phyloP scores from a whole-genome alignment of 345 rosid species.

The Acer negundo region DNA sequence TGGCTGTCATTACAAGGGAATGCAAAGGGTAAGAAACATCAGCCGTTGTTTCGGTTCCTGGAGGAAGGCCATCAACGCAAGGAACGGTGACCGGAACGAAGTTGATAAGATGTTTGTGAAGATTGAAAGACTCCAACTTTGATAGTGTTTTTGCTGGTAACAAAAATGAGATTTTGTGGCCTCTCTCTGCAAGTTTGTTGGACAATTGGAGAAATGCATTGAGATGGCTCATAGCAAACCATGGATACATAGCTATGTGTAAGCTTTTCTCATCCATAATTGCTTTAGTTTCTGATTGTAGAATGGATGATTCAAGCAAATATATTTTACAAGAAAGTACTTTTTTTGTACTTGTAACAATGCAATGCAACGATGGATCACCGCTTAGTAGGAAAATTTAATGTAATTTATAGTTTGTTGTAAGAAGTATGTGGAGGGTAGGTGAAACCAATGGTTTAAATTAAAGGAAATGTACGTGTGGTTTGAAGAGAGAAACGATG shows the following conservation, averaged over 20 bases:
- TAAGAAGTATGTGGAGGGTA: no score
- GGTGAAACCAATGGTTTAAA: no score
- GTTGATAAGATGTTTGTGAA: slow-evolving; percentile 26
- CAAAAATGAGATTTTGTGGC: slow-evolving; percentile 37
- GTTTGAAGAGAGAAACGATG: no score
- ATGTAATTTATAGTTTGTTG: no score
- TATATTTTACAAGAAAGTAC: no score
- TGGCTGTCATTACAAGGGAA: slow-evolving; percentile 27
- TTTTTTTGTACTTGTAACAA: no score
- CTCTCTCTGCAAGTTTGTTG: slow-evolving; percentile 41
- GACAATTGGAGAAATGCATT: slow-evolving; percentile 29
- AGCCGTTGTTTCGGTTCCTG: slow-evolving; percentile 31
- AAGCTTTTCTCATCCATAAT: slow-evolving; percentile 1
- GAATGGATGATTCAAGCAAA: no score
- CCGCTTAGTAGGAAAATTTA: no score
- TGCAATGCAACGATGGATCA: no score
- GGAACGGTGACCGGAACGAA: slow-evolving; percentile 34
- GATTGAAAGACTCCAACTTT: slow-evolving; percentile 30
- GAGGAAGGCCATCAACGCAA: slow-evolving; percentile 37
- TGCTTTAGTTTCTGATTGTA: background rate
- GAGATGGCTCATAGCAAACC: slow-evolving; percentile 39
- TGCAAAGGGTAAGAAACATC: slow-evolving; percentile 28
- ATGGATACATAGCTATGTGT: slow-evolving; percentile 41
- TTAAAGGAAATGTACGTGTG: no score
- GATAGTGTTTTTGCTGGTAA: slow-evolving; percentile 27